These are phyloP conservation scores for Phialocephala sp. DNA, from an alignment of 2,329 filamentous ascomycete species.

Conservation along the genomic window DNA sequence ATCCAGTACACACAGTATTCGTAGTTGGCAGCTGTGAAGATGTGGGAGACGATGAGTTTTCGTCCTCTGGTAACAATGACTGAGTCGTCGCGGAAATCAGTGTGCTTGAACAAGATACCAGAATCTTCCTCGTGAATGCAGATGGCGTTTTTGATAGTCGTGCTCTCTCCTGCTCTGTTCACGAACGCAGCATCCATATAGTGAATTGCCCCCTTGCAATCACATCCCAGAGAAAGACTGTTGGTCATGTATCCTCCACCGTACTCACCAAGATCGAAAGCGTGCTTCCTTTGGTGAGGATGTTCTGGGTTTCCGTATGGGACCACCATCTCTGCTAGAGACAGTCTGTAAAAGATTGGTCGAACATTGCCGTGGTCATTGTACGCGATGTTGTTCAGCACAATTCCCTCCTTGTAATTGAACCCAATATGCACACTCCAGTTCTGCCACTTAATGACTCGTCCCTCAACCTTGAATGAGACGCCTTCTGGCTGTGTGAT, in stretches of 20 bases:
- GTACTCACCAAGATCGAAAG: conserved; percentile 82
- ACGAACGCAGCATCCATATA: conserved; percentile 88
- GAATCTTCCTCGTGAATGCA: conserved; percentile 95
- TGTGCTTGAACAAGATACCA: conserved; percentile 93
- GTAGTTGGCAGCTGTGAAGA: conserved; percentile 96
- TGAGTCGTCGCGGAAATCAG: conserved; percentile 89
- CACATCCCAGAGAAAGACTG: conserved; percentile 75
- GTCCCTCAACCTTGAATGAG: conserved; percentile 78
- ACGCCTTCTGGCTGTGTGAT: conserved; percentile 90
- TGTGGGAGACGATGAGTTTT: conserved; percentile 86
- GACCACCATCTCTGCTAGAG: conserved; percentile 91
- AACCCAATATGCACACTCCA: conserved; percentile 94
- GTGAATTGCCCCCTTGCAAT: conserved; percentile 89
- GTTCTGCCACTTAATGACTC: conserved; percentile 86
- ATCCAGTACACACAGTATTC: conserved; percentile 91
- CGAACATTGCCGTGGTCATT: conserved; percentile 81
- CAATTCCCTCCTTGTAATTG: conserved; percentile 92
- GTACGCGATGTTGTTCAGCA: conserved; percentile 88
- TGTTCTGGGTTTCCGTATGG: conserved; percentile 84
- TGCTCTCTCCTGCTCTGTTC: conserved; percentile 74
- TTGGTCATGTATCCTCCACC: conserved; percentile 87
- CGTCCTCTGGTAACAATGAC: conserved; percentile 84
- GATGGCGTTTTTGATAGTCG: conserved; percentile 89
- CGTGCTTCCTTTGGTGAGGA: conserved; percentile 81
- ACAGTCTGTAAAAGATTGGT: conserved; percentile 87